Base-by-base conservation (phyloP, 192 early-diverging fungal genomes). In the Backusella tuberculispora region DNA sequence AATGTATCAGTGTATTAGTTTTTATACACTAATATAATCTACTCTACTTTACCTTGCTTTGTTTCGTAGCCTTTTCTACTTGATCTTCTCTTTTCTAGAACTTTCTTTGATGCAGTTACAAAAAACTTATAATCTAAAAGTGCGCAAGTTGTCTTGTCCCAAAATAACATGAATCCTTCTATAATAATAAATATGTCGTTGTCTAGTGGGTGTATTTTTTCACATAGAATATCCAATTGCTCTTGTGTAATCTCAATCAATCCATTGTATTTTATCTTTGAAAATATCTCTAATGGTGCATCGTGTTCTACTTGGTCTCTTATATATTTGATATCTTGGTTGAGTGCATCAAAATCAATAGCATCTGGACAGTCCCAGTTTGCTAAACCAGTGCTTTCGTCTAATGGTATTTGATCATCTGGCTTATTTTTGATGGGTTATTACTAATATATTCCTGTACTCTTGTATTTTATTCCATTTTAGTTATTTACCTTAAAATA, bases 131-230 rank as follows among this genome's bases (percentile, higher is more conserved):
- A 73, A 48, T 90, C 88, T 9, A 88, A 76, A 6, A 75, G 65
- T 4, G 82, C 74, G 14, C 83, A 65, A n/a, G 90, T 68, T 10
- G 70, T 43, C 6, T 80, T 72, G 71, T 88, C 65, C 47, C 87
- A 84, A 81, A 88, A 94, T 48, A 97, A 81, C 53, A 97, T 81
- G 66, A 97, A 94, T 6, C 95, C 95, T 73, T 97, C 95, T 17
- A 92, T 78, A 14, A 94, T 81, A 38, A 89, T 70, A 71, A 88
- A 84, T 1, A 66, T 53, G 67, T 73, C 72, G 14, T 78, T 46
- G 10, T 78, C 56, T 4, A 77, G 44, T 45, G 7, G 7, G 17
- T 66, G 78, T 81, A 45, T 78, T 75, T 75, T 26, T 41, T 38
- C 15, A 66, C 34, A 15, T 40, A 66, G 37, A 34, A 34, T n/a